phyloP scores from a whole-genome alignment of 2,329 filamentous ascomycete species.

The Fusarium sp. region DNA sequence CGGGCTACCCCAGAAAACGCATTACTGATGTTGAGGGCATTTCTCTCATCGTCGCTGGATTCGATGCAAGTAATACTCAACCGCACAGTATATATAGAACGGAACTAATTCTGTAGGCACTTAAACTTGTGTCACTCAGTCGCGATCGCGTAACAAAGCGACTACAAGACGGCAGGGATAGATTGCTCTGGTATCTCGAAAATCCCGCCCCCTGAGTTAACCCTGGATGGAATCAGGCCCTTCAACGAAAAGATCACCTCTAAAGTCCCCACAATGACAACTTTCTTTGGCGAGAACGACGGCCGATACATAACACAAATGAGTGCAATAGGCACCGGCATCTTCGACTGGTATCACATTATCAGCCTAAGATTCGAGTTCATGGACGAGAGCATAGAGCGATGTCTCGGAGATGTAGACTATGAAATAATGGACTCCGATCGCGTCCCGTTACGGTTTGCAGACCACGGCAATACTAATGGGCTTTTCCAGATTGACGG shows the following conservation, averaged over 20 bases:
- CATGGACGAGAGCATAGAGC: not conserved
- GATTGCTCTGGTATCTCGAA: slow-evolving; percentile 23
- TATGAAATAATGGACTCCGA: not conserved
- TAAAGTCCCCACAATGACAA: not conserved
- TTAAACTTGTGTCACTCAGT: slow-evolving; percentile 24
- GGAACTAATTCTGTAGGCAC: not conserved
- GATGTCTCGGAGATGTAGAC: not conserved
- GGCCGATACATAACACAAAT: not conserved
- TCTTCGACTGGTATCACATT: not conserved
- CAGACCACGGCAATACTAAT: not conserved
- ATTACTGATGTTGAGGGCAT: not conserved
- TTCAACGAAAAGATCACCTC: rapidly evolving
- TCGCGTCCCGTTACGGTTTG: rapidly evolving
- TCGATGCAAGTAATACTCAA: not conserved
- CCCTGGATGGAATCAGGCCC: not conserved
- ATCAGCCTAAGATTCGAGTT: not conserved
- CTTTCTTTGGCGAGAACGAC: slow-evolving; percentile 20
- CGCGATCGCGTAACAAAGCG: not conserved
- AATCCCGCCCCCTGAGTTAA: not conserved
- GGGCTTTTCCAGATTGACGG: not conserved
- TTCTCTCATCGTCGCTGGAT: not conserved
- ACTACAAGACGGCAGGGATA: not conserved
- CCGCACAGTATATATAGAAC: rapidly evolving
- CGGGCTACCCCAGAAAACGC: not conserved
- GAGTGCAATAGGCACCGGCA: not conserved